Evolutionary conservation across 148 eudicot species (phyloP), one percentile per base, ranked within the genome.

Genomic region (Suaeda aralocaspica): DNA sequence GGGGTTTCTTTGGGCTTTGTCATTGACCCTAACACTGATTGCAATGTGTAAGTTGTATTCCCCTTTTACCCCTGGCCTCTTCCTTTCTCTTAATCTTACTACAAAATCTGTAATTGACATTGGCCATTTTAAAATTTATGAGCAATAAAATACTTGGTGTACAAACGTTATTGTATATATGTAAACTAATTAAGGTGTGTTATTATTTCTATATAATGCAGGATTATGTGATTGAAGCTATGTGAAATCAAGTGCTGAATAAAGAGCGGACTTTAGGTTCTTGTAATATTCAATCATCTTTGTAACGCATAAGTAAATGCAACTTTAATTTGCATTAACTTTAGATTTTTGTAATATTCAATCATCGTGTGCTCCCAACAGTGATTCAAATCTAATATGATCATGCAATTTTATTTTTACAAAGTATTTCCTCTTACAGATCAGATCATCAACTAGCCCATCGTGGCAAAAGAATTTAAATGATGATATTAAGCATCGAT

Each of bases 1-100:
- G 98, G 96, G 0, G 83, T 93, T 67, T 90, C 90, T 67, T 82
- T 93, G 33, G 98, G 98, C 62, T 90, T 93, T 70, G 79, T 84
- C 56, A 85, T 93, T 70, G 94, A 90, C 49, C 90, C 96, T 14
- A 88, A 85, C 65, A 80, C 83, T 0, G 90, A 93, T 55, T 93
- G 98, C 72, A 76, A 77, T 72, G 76, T 66, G 97, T 91, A 76
- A 36, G 74, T 14, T n/a, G n/a, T n/a, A n/a, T n/a, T n/a, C n/a
- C n/a, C n/a, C n/a, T n/a, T n/a, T n/a, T n/a, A n/a, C n/a, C n/a
- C n/a, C n/a, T n/a, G n/a, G n/a, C n/a, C n/a, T n/a, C n/a, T n/a
- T n/a, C n/a, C n/a, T n/a, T n/a, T n/a, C n/a, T n/a, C n/a, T n/a
- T n/a, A n/a, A n/a, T n/a, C n/a, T n/a, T n/a, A n/a, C n/a, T n/a